Percentiles rank a stretch among this genome's conserved stretches.
phyloP scores from a whole-genome alignment of 2,329 filamentous ascomycete species.

The Cadophora luteo-olivacea region DNA sequence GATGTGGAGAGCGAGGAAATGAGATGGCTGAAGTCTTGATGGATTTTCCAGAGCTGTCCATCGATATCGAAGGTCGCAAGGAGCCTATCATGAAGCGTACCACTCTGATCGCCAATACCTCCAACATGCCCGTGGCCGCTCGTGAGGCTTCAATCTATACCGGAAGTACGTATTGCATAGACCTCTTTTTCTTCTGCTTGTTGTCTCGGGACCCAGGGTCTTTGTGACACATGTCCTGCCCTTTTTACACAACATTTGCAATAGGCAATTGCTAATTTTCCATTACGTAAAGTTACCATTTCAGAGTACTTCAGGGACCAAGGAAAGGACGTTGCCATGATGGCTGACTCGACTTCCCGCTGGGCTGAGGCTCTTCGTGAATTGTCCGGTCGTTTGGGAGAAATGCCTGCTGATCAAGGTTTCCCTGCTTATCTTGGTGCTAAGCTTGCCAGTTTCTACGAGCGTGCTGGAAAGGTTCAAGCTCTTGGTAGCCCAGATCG shows the following conservation, averaged over 20 bases:
- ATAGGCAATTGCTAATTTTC: not conserved
- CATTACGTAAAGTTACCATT: constrained; percentile 15
- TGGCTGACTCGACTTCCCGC: constrained; percentile 97
- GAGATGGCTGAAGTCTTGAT: constrained; percentile 99
- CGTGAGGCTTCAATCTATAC: constrained; percentile 99
- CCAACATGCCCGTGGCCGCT: constrained; percentile 99
- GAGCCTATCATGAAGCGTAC: constrained; percentile 99
- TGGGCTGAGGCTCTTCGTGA: constrained; percentile 99
- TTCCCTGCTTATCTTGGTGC: constrained; percentile 97
- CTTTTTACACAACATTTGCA: not conserved
- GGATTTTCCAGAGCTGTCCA: constrained; percentile 98
- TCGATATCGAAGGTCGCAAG: constrained; percentile 90
- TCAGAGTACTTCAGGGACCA: constrained; percentile 97
- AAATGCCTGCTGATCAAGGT: constrained; percentile 99
- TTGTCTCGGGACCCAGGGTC: not conserved
- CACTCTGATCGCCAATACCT: constrained; percentile 97
- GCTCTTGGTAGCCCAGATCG: constrained; percentile 89
- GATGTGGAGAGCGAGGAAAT: constrained; percentile 90
- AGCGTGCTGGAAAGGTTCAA: constrained; percentile 89
- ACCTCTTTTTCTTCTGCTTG: not conserved
- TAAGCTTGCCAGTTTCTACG: constrained; percentile 98
- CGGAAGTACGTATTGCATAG: constrained; percentile 60
- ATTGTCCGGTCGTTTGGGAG: constrained; percentile 96
- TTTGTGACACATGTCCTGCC: not conserved
- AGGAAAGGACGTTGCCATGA: constrained; percentile 98